A percentile compares a stretch with the other conserved stretches of the same genome.
phyloP scores from a whole-genome alignment of 2,329 filamentous ascomycete species.

The Trichophyton schoenleinii region DNA sequence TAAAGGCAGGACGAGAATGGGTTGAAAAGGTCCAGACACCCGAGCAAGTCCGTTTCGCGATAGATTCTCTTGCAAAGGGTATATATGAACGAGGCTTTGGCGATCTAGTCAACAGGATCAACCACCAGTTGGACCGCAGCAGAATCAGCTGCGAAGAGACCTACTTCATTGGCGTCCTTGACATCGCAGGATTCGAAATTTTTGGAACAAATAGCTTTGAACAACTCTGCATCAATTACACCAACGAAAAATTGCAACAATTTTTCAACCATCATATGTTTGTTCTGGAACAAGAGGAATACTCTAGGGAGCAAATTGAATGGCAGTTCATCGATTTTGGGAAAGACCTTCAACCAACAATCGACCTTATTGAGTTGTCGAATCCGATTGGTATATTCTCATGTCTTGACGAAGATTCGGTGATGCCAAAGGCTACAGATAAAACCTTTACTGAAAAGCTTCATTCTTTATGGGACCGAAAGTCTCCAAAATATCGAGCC shows the following conservation, averaged over 20 bases:
- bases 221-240: slow-evolving; percentile 98
- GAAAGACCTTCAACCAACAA: slow-evolving; percentile 90
- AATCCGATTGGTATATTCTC: slow-evolving; percentile 99
- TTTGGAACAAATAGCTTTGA: slow-evolving; percentile 98
- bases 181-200: slow-evolving; percentile 98
- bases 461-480: slow-evolving; percentile 93
- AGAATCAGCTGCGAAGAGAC: slow-evolving; percentile 75
- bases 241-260: slow-evolving; percentile 96
- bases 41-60: slow-evolving; percentile 78
- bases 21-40: slow-evolving; percentile 97
- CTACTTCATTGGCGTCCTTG: slow-evolving; percentile 91
- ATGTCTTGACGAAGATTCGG: slow-evolving; percentile 91
- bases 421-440: slow-evolving; percentile 98
- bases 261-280: slow-evolving; percentile 99
- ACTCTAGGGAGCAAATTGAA: slow-evolving; percentile 92
- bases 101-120: slow-evolving; percentile 82
- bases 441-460: slow-evolving; percentile 95
- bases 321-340: slow-evolving; percentile 99
- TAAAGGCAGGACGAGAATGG: slow-evolving; percentile 95
- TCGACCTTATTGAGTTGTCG: slow-evolving; percentile 87
- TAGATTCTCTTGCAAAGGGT: slow-evolving; percentile 89
- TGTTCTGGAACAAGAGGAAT: slow-evolving; percentile 95
- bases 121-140: slow-evolving; percentile 76
- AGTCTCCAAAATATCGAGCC: slow-evolving; percentile 81
- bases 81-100: slow-evolving; percentile 96